A percentile compares a stretch with the other conserved stretches of the same genome.
Conservation (phyloP, 495 filamentous ascomycete genomes). For the Margaritispora aquatica region DNA sequence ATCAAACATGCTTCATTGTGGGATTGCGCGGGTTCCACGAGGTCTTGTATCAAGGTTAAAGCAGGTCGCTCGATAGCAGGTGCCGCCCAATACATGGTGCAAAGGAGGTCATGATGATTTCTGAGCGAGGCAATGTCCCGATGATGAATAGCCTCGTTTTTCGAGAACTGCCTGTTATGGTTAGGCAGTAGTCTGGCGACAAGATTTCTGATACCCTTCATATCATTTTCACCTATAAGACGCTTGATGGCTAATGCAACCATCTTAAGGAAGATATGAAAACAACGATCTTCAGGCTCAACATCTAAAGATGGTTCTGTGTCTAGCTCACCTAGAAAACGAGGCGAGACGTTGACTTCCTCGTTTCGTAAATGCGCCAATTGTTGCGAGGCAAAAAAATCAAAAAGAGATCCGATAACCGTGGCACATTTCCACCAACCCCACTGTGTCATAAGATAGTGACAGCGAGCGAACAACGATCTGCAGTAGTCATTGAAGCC, state of each 20-base stretch:
- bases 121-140: constrained; percentile 78
- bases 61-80: constrained; percentile 65
- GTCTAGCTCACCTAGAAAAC: constrained; percentile 71
- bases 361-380: constrained; percentile 73
- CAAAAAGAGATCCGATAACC: constrained; percentile 76
- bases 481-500: constrained; percentile 80
- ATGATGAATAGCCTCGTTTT: constrained; percentile 66
- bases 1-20: constrained; percentile 83
- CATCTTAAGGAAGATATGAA: constrained; percentile 89
- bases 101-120: constrained; percentile 92
- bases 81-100: constrained; percentile 80
- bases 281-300: constrained; percentile 70
- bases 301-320: constrained; percentile 52
- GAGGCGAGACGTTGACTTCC: constrained; percentile 65
- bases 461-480: constrained; percentile 65
- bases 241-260: constrained; percentile 63
- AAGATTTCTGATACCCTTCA: constrained; percentile 71
- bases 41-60: constrained; percentile 62
- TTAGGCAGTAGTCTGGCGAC: constrained; percentile 80
- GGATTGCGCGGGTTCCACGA: constrained; percentile 72
- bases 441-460: constrained; percentile 74
- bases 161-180: constrained; percentile 79
- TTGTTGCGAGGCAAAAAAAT: constrained; percentile 78
- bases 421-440: constrained; percentile 76
- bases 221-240: constrained; percentile 48